phyloP scores from a whole-genome alignment of 2,329 filamentous ascomycete genomes.

The Rachicladosporium sp. region DNA sequence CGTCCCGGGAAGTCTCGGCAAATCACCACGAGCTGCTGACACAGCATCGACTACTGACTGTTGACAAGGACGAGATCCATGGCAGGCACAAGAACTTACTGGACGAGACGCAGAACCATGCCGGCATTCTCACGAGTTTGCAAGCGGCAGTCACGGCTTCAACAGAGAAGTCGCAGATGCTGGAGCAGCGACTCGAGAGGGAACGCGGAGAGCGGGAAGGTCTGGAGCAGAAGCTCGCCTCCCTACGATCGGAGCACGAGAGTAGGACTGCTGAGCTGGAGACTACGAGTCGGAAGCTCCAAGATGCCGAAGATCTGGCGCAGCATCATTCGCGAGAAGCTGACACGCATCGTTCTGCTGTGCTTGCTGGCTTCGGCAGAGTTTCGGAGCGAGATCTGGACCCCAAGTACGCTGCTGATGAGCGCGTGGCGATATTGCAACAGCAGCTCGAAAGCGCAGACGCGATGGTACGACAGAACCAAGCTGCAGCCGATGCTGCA shows the following conservation, averaged over 20 bases:
- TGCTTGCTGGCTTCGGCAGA: slow-evolving; percentile 72
- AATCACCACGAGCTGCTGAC: slow-evolving; percentile 64
- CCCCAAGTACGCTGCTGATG: slow-evolving; percentile 42
- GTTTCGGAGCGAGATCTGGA: slow-evolving; percentile 45
- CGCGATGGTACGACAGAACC: slow-evolving; percentile 71
- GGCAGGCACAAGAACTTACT: slow-evolving; percentile 55
- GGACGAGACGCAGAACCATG: slow-evolving; percentile 56
- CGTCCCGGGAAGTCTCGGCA: slow-evolving; percentile 71
- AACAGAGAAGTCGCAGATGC: slow-evolving; percentile 57
- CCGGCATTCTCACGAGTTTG: slow-evolving; percentile 59
- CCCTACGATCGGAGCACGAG: slow-evolving; percentile 74
- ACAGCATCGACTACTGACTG: slow-evolving; percentile 58
- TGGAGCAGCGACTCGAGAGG: slow-evolving; percentile 74
- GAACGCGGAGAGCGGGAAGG: slow-evolving; percentile 65
- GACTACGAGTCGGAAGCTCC: slow-evolving; percentile 57
- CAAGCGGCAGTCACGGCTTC: slow-evolving; percentile 69
- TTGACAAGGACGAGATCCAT: slow-evolving; percentile 74
- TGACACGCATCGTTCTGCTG: slow-evolving; percentile 66
- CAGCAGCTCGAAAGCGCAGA: slow-evolving; percentile 69
- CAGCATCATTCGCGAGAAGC: slow-evolving; percentile 83
- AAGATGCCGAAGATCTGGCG: slow-evolving; percentile 76
- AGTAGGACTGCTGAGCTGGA: slow-evolving; percentile 67
- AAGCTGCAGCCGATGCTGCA: slow-evolving; percentile 73
- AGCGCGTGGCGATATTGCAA: slow-evolving; percentile 63
- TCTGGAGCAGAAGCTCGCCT: slow-evolving; percentile 61